Base-by-base conservation (phyloP, 2,329 filamentous ascomycete species). In the Sclerotiophoma versabilis region DNA sequence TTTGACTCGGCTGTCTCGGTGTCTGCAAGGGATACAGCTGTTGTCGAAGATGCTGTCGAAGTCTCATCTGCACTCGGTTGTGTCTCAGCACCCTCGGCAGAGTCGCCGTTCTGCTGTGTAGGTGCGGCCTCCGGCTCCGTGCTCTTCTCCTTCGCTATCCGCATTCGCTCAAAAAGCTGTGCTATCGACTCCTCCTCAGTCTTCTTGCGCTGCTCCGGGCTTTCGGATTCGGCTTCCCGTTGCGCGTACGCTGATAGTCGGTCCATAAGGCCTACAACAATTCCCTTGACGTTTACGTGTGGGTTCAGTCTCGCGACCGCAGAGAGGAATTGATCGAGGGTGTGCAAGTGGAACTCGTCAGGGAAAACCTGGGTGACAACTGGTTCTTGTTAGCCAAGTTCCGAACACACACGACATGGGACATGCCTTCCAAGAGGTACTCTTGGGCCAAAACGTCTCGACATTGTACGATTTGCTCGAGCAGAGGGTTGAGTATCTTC, bases 321-420 rank as follows among this genome's bases (percentile, higher is more conserved):
- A 8, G 90, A 95, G 27, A 99, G 86, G 74, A 99, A 91, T 72
- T 97, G 90, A 71, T 98, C 95, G 26, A 99, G 85, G 0, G 95
- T 99, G 73, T 99, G 93, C 19, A 99, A 85, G 76, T 99, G 96
- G 74, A 93, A 99, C 72, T 99, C 95, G 77, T 99, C 95, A 0
- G 95, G 95, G 80, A 99, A 99, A 46, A 98, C 95, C 76, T 99
- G 96, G 5, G 93, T 99, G 63, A 99, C 96, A 59, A 99, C 95
- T 86, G 59, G 30, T 44, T 30, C n/a, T 62, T 63, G 51, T 75
- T 64, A 73, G 67, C 55, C 37, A 25, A 14, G n/a, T 38, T 23
- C 22, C 5, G 7, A 7, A 29, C 17, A 20, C 34, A 19, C 10
- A 6, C 3, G 19, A 4, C 2, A 26, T 4, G 14, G 17, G 29